phyloP scores from a whole-genome alignment of 208 protist species.

The Trichomonas tenax region DNA sequence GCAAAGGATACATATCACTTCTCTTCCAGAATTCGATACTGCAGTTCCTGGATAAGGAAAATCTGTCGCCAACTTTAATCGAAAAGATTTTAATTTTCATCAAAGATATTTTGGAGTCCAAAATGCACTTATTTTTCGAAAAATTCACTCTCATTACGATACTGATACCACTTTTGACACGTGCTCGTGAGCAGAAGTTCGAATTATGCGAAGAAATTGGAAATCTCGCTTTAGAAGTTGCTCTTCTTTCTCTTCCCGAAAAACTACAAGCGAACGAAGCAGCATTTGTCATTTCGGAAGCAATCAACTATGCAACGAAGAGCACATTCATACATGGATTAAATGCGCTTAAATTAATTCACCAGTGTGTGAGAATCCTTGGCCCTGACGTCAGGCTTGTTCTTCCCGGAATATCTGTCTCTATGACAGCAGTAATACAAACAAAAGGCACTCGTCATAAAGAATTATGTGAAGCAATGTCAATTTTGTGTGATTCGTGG shows the following conservation, averaged over 20 bases:
- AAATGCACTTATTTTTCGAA: neutral
- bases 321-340: neutral
- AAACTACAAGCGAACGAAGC: neutral
- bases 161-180: neutral
- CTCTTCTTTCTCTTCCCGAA: neutral
- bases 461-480: neutral
- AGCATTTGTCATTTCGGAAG: neutral
- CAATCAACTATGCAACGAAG: neutral
- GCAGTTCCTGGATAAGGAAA: neutral
- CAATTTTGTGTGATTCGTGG: neutral
- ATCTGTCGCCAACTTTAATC: neutral
- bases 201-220: conserved; percentile 18
- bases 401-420: neutral
- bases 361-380: neutral
- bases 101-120: neutral
- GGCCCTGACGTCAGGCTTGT: neutral
- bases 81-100: neutral
- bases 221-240: neutral
- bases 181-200: neutral
- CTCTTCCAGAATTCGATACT: neutral
- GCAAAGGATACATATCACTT: neutral
- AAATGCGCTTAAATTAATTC: neutral
- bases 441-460: neutral
- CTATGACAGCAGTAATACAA: neutral
- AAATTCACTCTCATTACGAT: neutral